Evolutionary conservation across 495 filamentous ascomycete species (phyloP), one percentile per base, ranked within the genome.

Genomic region (Penicillium simplicissimum): DNA sequence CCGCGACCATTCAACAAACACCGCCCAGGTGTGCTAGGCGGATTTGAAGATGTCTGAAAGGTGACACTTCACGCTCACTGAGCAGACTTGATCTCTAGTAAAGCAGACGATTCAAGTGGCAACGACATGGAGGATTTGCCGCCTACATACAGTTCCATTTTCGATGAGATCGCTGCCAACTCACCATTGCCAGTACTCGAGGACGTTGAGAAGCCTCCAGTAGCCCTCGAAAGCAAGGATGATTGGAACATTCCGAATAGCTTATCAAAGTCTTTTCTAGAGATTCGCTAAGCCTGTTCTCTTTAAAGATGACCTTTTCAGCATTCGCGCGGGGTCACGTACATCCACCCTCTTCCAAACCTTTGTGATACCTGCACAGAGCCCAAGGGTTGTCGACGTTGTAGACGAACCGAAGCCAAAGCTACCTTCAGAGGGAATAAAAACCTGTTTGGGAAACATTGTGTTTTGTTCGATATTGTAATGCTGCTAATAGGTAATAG

Each of bases 401-500:
- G 13, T 3, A 48, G 3, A 1, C 10, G 45, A 48, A 3, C 19
- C 23, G 37, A 40, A 40, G 37, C 19, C 17, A 48, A 48, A 10
- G 17, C 17, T 8, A 23, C 19, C 13, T 6, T n/a, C 45, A 48
- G 8, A 48, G 8, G 19, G 21, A 48, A 48, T 17, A 1, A 48
- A 25, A 10, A 21, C 11, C 9, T 38, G 28, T 10, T n/a, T 2
- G 43, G 42, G 7, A 23, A 19, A 17, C 25, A 52, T 11, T 0
- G 33, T 11, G 23, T 57, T 0, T 21, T 23, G 14, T 28, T 63
- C 4, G 55, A 63, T 48, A 55, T 63, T 31, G 25, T 63, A 13
- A 25, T 63, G 4, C 59, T 63, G 61, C 55, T 63, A 13, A 47
- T 63, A 7, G 61, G 61, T 19, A 57, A 48, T 53, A 63, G 36